phyloP scores from a whole-genome alignment of 2,329 filamentous ascomycete species.

The Lachnellula willkommii region DNA sequence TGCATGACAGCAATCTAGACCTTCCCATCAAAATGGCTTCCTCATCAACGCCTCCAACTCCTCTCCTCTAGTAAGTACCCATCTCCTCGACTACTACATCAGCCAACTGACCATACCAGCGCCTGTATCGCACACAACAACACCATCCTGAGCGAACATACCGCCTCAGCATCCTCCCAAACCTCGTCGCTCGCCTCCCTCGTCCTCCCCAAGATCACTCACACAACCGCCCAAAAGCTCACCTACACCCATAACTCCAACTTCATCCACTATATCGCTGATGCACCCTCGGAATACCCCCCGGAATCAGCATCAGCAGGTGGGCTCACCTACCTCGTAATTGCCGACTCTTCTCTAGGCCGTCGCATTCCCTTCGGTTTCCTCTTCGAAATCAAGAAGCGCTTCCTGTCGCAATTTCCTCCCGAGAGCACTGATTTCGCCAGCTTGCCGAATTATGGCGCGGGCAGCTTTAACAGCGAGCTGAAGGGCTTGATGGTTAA shows the following conservation, averaged over 20 bases:
- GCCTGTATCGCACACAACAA: slow-evolving; percentile 90
- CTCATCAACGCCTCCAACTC: slow-evolving; percentile 61
- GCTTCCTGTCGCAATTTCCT: slow-evolving; percentile 70
- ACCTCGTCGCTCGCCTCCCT: slow-evolving; percentile 84
- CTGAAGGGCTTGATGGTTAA: slow-evolving; percentile 75
- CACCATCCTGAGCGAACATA: slow-evolving; percentile 91
- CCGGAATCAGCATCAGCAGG: slow-evolving; percentile 56
- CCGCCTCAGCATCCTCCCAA: slow-evolving; percentile 73
- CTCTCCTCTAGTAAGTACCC: slow-evolving; percentile 63
- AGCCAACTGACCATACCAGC: slow-evolving; percentile 40
- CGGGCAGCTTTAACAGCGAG: slow-evolving; percentile 76
- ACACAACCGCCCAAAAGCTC: slow-evolving; percentile 74
- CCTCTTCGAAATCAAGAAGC: slow-evolving; percentile 82
- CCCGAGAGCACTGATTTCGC: slow-evolving; percentile 64
- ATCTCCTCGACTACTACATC: not conserved
- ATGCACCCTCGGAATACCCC: slow-evolving; percentile 65
- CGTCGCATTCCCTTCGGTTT: slow-evolving; percentile 90
- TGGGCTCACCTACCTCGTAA: slow-evolving; percentile 85
- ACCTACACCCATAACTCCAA: slow-evolving; percentile 90
- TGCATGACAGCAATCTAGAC: slow-evolving; percentile 5
- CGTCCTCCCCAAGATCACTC: slow-evolving; percentile 91
- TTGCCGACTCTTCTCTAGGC: slow-evolving; percentile 74
- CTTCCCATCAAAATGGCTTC: slow-evolving; percentile 54
- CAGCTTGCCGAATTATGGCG: slow-evolving; percentile 81
- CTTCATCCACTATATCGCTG: slow-evolving; percentile 93